A percentile compares a stretch with the other conserved stretches of the same genome.
These are phyloP conservation scores for Xylaria intraflava DNA, from an alignment of 495 filamentous ascomycete genomes.

Conservation along the genomic window DNA sequence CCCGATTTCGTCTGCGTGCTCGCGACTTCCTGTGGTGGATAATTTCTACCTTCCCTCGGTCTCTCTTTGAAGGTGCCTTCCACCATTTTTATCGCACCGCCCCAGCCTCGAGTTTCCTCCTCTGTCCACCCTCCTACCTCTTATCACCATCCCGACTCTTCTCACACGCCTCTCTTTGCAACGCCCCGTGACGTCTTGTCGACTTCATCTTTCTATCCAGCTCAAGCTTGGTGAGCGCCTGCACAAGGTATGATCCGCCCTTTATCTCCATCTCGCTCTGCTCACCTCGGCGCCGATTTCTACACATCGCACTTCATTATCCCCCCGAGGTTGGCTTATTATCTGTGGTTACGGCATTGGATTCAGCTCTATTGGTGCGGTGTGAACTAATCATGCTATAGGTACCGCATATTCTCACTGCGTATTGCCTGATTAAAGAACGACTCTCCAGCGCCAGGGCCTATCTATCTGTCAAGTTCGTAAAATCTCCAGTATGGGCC, in stretches of 20 bases:
- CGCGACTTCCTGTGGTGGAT: neutral
- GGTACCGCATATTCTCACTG: no score
- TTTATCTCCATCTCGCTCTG: neutral
- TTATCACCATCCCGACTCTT: neutral
- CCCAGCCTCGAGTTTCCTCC: neutral
- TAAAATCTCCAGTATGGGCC: neutral
- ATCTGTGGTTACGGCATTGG: neutral
- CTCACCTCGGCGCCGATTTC: neutral
- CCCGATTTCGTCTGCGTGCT: neutral
- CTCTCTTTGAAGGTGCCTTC: neutral
- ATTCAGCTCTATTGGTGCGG: neutral
- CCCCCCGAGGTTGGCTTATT: neutral
- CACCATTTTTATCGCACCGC: neutral
- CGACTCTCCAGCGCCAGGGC: no score
- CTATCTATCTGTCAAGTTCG: neutral
- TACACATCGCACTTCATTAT: neutral
- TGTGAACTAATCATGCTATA: neutral
- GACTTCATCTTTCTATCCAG: neutral
- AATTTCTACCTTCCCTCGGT: neutral
- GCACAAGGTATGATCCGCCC: neutral
- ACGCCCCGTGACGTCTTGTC: neutral
- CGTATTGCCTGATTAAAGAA: no score
- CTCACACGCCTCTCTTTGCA: neutral
- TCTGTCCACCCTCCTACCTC: neutral
- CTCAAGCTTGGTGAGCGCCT: neutral